phyloP scores from a whole-genome alignment of 2,329 filamentous ascomycete species.

The Fusarium sp. region DNA sequence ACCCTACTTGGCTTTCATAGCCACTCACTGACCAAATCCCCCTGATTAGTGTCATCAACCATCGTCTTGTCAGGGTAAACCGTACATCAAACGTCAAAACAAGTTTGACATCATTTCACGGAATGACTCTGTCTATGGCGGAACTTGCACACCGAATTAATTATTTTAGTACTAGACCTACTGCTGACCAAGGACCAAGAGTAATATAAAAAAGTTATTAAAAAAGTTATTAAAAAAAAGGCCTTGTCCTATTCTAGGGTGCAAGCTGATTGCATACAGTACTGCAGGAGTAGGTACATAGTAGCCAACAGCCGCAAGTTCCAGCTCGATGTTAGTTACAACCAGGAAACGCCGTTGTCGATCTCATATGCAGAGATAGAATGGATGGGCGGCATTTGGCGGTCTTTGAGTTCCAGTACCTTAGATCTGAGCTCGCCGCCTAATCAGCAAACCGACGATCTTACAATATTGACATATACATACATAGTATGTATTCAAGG shows the following conservation, averaged over 20 bases:
- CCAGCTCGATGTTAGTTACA: constrained; percentile 20
- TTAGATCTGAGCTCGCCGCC: background rate
- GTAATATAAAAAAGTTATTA: background rate
- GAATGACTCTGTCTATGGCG: background rate
- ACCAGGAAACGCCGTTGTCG: background rate
- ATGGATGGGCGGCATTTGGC: too few species aligned
- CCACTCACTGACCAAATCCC: constrained; percentile 8
- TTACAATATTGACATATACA: background rate
- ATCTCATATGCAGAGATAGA: background rate
- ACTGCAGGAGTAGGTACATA: too few species aligned
- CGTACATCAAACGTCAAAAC: constrained; percentile 9
- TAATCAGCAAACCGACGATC: constrained; percentile 15
- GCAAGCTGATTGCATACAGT: background rate
- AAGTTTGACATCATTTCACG: constrained; percentile 3
- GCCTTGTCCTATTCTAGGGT: constrained; percentile 10
- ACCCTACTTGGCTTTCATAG: constrained; percentile 4
- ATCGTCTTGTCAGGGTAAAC: constrained; percentile 11
- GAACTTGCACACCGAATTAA: constrained; percentile 6
- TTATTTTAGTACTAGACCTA: constrained; percentile 3
- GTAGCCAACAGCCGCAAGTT: constrained; percentile 30
- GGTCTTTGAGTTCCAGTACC: background rate
- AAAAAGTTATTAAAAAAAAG: constrained; percentile 3
- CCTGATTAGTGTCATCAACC: constrained; percentile 13
- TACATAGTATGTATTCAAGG: too few species aligned
- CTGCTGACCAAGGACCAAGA: background rate